These are phyloP conservation scores for Prosopis cineraria DNA, from an alignment of 306 rosid genomes.

Conservation along the genomic window DNA sequence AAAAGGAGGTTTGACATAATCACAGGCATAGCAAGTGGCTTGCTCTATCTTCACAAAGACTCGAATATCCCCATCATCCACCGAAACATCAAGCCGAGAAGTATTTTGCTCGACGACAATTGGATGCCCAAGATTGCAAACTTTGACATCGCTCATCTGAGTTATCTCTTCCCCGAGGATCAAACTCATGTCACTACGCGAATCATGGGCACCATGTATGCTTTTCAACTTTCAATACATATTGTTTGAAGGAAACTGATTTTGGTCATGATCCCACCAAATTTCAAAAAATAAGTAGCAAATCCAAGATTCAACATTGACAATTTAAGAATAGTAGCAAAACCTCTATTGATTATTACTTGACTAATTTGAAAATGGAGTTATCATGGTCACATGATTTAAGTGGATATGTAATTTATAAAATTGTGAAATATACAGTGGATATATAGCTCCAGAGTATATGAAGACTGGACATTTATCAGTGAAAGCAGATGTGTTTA, in stretches of 20 bases:
- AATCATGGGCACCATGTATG: conserved; percentile 95
- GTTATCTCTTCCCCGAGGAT: conserved; percentile 97
- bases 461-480: conserved; percentile 85
- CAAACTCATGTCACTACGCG: conserved; percentile 90
- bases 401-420: background rate
- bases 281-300: background rate
- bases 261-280: background rate
- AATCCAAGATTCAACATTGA: background rate
- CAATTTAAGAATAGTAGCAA: background rate
- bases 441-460: conserved; percentile 96
- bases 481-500: conserved; percentile 78
- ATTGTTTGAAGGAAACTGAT: background rate
- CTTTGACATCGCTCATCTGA: conserved; percentile 98
- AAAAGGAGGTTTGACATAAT: conserved; percentile 73
- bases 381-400: background rate
- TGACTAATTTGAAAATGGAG: background rate
- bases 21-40: conserved; percentile 78
- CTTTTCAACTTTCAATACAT: background rate
- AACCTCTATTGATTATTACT: background rate
- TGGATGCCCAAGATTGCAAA: conserved; percentile 97
- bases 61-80: conserved; percentile 83
- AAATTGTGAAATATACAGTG: conserved; percentile 50
- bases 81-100: conserved; percentile 92
- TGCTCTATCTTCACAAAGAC: conserved; percentile 96
- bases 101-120: conserved; percentile 83